Base-by-base conservation (phyloP, 495 filamentous ascomycete species). In the Chlorociboria aeruginascens region DNA sequence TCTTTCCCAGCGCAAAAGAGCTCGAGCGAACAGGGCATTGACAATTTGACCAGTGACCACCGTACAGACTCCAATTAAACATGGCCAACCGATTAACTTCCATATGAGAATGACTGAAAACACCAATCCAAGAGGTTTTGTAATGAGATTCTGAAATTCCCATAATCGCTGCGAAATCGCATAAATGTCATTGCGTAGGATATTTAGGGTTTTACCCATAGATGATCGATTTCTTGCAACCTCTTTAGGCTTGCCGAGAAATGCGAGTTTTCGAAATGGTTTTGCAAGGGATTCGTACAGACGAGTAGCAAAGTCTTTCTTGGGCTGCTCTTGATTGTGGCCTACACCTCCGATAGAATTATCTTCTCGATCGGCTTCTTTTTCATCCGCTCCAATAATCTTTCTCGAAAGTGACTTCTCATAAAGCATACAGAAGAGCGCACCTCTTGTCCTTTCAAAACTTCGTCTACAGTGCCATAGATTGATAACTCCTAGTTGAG, bases 381-480 rank as follows among this genome's bases (percentile, higher is more conserved):
- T 25, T 4, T 25, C 20, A 25, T 25, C 20, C 2, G 20, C 20
- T 4, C 77, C 77, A 46, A 84, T 72, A 0, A 85, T 74, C 63
- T 90, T 89, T 31, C 86, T 67, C 6, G 77, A 74, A 8, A 92
- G 63, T 0, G 84, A 86, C 64, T 93, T 93, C 58, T 88, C 85
- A 48, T 89, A 89, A 25, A 92, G 69, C 77, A 87, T 89, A 46
- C 85, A 90, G 42, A 93, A 81, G 78, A 90, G 79, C 59, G 89
- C 86, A 8, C 86, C 86, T 37, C 86, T 68, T 6, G 82, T 84
- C 42, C 86, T 69, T 56, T 93, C 86, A 54, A 90, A 93, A 48
- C 72, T 72, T 43, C 86, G 73, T 41, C 86, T 72, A 44, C 75
- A 73, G 55, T 78, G 88, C 85, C 86, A 90, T 0, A 88, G 63